Percentiles rank a stretch among this genome's conserved stretches.
Conservation (phyloP, 2,329 filamentous ascomycete genomes). For the Pseudogymnoascus sp. region DNA sequence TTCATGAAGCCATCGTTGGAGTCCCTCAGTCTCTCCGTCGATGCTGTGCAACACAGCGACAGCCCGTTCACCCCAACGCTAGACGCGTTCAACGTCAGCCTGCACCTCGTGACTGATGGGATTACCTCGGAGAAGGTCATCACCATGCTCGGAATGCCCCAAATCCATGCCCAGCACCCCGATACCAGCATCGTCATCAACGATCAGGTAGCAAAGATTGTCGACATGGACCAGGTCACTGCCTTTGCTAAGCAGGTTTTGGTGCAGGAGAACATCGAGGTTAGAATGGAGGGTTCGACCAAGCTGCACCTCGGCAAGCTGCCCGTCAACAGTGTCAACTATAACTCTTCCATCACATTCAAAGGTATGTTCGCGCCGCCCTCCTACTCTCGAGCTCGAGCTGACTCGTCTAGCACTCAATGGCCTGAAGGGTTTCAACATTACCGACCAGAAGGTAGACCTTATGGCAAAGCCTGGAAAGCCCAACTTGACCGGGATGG, state of each 20-base stretch:
- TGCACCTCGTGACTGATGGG: slow-evolving; percentile 38
- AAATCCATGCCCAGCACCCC: slow-evolving; percentile 24
- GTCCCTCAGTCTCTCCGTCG: slow-evolving; percentile 40
- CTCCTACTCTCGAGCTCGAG: neutral
- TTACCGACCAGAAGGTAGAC: slow-evolving; percentile 40
- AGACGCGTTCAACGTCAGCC: slow-evolving; percentile 42
- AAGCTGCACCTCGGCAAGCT: slow-evolving; percentile 42
- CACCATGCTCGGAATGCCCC: slow-evolving; percentile 23
- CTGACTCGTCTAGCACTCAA: slow-evolving; percentile 43
- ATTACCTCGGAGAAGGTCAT: slow-evolving; percentile 20
- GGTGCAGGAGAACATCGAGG: slow-evolving; percentile 37
- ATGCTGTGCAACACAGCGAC: slow-evolving; percentile 37
- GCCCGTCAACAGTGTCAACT: slow-evolving; percentile 42
- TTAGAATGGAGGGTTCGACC: slow-evolving; percentile 44
- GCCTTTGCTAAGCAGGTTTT: slow-evolving; percentile 42
- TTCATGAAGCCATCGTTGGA: slow-evolving; percentile 42
- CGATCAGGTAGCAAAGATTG: slow-evolving; percentile 37
- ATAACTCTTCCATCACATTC: slow-evolving; percentile 48
- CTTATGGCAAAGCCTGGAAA: slow-evolving; percentile 32
- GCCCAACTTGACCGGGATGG: slow-evolving; percentile 45
- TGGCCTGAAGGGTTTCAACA: slow-evolving; percentile 41
- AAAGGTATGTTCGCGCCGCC: slow-evolving; percentile 35
- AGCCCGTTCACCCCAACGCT: slow-evolving; percentile 46
- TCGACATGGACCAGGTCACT: slow-evolving; percentile 37
- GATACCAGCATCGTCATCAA: slow-evolving; percentile 36